Evolutionary conservation across 2,329 filamentous ascomycete species (phyloP).

Genomic region (Epichloe hybrida): DNA sequence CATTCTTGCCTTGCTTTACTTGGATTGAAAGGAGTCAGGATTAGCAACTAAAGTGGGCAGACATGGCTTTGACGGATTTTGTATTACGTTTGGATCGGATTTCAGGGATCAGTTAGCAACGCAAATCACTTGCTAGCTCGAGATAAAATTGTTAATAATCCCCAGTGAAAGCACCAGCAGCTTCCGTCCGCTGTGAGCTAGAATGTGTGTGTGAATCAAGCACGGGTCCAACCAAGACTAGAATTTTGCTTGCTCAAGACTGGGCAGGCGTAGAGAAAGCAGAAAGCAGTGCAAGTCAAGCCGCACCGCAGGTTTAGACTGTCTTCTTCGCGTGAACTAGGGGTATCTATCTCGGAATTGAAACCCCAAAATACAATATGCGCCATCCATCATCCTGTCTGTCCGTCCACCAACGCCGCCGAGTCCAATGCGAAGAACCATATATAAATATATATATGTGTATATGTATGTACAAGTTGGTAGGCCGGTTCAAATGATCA

Average conservation of each 20-base stretch:
- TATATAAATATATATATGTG: not conserved
- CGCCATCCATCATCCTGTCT: not conserved
- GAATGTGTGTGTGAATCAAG: too few species aligned
- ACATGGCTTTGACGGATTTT: slow-evolving; percentile 2
- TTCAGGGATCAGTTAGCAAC: not conserved
- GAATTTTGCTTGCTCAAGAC: too few species aligned
- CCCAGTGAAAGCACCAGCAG: too few species aligned
- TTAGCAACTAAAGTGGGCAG: not conserved
- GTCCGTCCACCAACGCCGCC: not conserved
- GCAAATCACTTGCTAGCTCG: not conserved
- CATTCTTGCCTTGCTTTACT: slow-evolving; percentile 1
- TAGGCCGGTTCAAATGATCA: slow-evolving; percentile 15
- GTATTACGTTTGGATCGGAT: slow-evolving; percentile 3
- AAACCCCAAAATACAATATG: not conserved
- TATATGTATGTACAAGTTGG: too few species aligned
- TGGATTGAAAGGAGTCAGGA: slow-evolving; percentile 3
- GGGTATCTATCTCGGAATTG: slow-evolving; percentile 1
- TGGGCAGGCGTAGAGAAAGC: not conserved
- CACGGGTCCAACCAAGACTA: too few species aligned
- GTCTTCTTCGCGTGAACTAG: not conserved
- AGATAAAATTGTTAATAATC: not conserved
- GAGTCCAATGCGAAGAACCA: not conserved
- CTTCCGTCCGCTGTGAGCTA: too few species aligned
- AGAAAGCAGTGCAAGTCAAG: not conserved
- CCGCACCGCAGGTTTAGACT: not conserved